phyloP scores from a whole-genome alignment of 2,329 filamentous ascomycete species.

The Pyricularia grisea region DNA sequence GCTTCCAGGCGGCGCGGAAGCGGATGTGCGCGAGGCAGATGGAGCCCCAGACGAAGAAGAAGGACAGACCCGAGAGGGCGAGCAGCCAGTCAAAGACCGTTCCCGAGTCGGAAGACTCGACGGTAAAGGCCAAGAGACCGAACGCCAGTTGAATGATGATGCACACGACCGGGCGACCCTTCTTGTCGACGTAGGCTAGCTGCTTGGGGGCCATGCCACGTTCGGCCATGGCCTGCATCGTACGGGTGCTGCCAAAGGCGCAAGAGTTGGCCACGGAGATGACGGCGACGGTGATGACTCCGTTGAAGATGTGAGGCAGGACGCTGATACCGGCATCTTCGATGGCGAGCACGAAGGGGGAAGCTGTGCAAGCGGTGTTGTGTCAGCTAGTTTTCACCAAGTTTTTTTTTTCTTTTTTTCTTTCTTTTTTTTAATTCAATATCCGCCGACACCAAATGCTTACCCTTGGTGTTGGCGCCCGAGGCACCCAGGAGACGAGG shows the following conservation, averaged over 20 bases:
- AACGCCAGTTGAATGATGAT: conserved; percentile 43
- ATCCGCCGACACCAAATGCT: not conserved
- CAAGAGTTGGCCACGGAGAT: conserved; percentile 43
- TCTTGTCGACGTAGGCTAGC: conserved; percentile 50
- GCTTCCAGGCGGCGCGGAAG: conserved; percentile 52
- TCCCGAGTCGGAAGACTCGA: conserved; percentile 28
- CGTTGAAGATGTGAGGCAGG: conserved; percentile 44
- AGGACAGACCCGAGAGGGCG: conserved; percentile 61
- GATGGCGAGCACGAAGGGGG: conserved; percentile 43
- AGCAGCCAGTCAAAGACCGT: conserved; percentile 56
- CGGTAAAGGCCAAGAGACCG: conserved; percentile 50
- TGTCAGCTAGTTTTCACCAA: not conserved
- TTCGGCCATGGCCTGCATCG: conserved; percentile 38
- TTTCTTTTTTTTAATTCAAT: not conserved
- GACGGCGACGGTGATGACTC: conserved; percentile 40
- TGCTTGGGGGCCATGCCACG: conserved; percentile 43
- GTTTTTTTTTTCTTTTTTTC: not conserved
- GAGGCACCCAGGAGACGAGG: conserved; percentile 25
- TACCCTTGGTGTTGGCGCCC: conserved; percentile 28
- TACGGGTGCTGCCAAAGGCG: conserved; percentile 40
- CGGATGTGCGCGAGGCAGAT: conserved; percentile 57
- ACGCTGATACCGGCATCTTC: conserved; percentile 37
- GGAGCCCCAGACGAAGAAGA: conserved; percentile 68
- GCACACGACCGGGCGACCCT: conserved; percentile 49
- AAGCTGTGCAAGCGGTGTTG: conserved; percentile 14